Evolutionary conservation across 2,329 filamentous ascomycete genomes (phyloP).

Genomic region (Plectosphaerella plurivora): DNA sequence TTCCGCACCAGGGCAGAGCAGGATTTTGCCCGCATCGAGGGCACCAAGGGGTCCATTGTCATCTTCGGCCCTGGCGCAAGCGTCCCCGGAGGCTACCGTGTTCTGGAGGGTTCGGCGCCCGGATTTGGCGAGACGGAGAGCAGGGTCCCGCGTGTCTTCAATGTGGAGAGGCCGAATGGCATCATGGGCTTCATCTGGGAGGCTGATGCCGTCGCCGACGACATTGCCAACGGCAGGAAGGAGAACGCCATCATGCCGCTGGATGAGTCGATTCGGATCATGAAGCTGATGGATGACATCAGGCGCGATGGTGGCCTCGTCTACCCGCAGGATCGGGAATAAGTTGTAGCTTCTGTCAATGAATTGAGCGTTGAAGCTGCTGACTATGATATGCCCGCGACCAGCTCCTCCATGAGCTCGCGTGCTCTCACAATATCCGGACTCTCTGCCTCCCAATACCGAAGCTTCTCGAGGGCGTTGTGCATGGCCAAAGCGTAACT

Average conservation of each 20-base stretch:
- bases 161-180: constrained; percentile 26
- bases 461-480: neutral
- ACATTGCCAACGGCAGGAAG: constrained; percentile 28
- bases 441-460: neutral
- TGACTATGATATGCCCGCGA: neutral
- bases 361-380: neutral
- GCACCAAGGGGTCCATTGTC: constrained; percentile 16
- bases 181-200: constrained; percentile 37
- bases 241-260: constrained; percentile 38
- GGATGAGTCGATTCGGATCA: constrained; percentile 37
- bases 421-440: neutral
- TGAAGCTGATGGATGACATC: constrained; percentile 43
- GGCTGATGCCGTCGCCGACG: constrained; percentile 34
- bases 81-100: constrained; percentile 27
- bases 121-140: neutral
- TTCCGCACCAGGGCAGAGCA: constrained; percentile 16
- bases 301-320: constrained; percentile 24
- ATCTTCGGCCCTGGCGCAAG: constrained; percentile 28
- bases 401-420: neutral
- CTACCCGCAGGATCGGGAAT: constrained; percentile 20
- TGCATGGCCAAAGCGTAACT: neutral
- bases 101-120: constrained; percentile 14
- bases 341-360: neutral
- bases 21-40: constrained; percentile 32
- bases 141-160: constrained; percentile 19